Evolutionary conservation across 305 asterid genomes (phyloP).

Genomic region (Fraxinus platypoda): DNA sequence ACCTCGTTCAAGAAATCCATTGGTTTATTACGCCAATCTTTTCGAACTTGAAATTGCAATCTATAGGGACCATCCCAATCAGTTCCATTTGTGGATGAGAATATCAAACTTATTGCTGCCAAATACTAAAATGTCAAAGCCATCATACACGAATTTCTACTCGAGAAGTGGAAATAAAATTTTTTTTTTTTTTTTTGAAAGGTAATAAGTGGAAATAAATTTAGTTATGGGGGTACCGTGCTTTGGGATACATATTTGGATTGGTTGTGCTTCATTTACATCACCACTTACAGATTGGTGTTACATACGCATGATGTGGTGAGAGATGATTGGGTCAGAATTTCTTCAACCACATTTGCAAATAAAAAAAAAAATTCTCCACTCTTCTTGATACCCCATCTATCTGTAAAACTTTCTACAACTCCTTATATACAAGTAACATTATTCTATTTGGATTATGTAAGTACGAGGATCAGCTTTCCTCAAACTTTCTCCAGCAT

Average conservation of each 20-base stretch:
- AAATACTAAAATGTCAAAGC: neutral
- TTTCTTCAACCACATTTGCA: too few species aligned
- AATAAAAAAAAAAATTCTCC: too few species aligned
- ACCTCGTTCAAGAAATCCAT: conserved; percentile 63
- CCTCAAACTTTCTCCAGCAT: conserved; percentile 73
- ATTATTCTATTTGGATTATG: conserved; percentile 2
- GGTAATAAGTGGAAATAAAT: neutral
- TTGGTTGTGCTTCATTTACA: conserved; percentile 18
- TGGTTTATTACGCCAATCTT: conserved; percentile 63
- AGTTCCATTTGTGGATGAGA: conserved; percentile 70
- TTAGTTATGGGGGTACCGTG: conserved; percentile 47
- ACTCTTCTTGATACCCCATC: too few species aligned
- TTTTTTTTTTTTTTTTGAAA: too few species aligned
- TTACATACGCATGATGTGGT: too few species aligned
- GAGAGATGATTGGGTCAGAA: too few species aligned
- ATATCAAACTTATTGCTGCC: conserved; percentile 73
- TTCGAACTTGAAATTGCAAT: conserved; percentile 73
- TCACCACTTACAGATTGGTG: too few species aligned
- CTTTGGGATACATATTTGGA: conserved; percentile 80
- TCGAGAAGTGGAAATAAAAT: neutral
- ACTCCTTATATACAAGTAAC: too few species aligned
- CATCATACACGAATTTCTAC: neutral
- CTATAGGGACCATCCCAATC: conserved; percentile 90
- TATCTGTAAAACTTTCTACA: too few species aligned
- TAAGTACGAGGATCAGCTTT: conserved; percentile 67